Conservation (phyloP, 2,329 filamentous ascomycete species). For the Hypoxylon sp. region DNA sequence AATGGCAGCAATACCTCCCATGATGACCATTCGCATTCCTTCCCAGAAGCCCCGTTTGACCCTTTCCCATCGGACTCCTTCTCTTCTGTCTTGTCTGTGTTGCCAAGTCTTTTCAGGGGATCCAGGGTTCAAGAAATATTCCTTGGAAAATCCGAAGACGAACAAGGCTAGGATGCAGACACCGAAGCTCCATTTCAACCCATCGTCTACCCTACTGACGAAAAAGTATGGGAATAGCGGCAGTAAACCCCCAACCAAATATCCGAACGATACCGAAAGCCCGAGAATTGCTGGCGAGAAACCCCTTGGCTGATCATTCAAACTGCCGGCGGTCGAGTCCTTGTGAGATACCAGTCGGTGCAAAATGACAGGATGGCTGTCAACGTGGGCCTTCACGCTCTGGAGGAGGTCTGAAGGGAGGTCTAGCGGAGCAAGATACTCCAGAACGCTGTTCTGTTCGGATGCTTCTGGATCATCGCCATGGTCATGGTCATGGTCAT, state of each 20-base stretch:
- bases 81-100: slow-evolving; percentile 56
- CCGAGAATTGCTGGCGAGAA: slow-evolving; percentile 69
- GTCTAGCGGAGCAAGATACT: slow-evolving; percentile 50
- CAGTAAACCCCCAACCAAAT: slow-evolving; percentile 79
- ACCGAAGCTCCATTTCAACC: slow-evolving; percentile 71
- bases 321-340: slow-evolving; percentile 50
- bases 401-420: slow-evolving; percentile 49
- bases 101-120: slow-evolving; percentile 22
- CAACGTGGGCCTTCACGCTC: slow-evolving; percentile 46
- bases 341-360: slow-evolving; percentile 27
- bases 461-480: slow-evolving; percentile 54
- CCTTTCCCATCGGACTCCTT: slow-evolving; percentile 52
- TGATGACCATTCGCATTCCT: slow-evolving; percentile 69
- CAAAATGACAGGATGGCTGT: slow-evolving; percentile 32
- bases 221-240: slow-evolving; percentile 80
- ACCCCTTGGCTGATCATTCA: slow-evolving; percentile 53
- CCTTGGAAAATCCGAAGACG: slow-evolving; percentile 76
- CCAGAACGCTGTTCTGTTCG: slow-evolving; percentile 25
- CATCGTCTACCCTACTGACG: slow-evolving; percentile 61
- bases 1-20: slow-evolving; percentile 70
- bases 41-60: slow-evolving; percentile 59
- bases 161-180: slow-evolving; percentile 74
- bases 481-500: slow-evolving; percentile 56
- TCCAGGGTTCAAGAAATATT: slow-evolving; percentile 57
- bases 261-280: slow-evolving; percentile 76